Evolutionary conservation across 495 filamentous ascomycete species (phyloP).

Genomic region (Letharia lupina): DNA sequence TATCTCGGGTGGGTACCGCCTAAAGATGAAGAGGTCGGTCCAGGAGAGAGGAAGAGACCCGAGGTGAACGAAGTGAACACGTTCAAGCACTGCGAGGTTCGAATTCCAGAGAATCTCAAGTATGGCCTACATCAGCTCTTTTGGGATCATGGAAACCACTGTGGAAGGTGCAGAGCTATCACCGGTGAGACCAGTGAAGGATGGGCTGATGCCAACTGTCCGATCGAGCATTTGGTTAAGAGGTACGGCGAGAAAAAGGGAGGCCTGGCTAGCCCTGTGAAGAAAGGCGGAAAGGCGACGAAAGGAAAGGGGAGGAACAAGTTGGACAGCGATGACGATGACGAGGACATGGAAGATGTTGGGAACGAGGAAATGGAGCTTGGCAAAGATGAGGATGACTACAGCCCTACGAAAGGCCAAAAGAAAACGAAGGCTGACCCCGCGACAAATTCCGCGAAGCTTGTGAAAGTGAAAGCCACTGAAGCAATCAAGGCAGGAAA

Average conservation of each 20-base stretch:
- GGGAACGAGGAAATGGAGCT: background rate
- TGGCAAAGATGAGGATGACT: slow-evolving; percentile 4
- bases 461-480: background rate
- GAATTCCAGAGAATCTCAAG: slow-evolving; percentile 77
- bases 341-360: slow-evolving; percentile 13
- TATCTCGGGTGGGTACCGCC: slow-evolving; percentile 83
- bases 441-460: background rate
- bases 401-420: background rate
- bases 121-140: slow-evolving; percentile 83
- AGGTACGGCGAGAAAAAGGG: slow-evolving; percentile 39
- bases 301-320: slow-evolving; percentile 16
- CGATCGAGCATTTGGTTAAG: slow-evolving; percentile 44
- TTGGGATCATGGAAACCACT: slow-evolving; percentile 76
- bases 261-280: slow-evolving; percentile 8
- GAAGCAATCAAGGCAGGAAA: slow-evolving; percentile 4
- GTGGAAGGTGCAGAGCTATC: slow-evolving; percentile 63
- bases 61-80: slow-evolving; percentile 51
- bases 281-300: background rate
- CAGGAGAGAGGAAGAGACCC: slow-evolving; percentile 39
- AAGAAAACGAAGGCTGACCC: background rate
- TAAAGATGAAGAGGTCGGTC: slow-evolving; percentile 12
- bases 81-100: slow-evolving; percentile 72
- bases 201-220: slow-evolving; percentile 41
- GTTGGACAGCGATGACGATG: slow-evolving; percentile 7
- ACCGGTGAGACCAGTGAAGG: slow-evolving; percentile 38